These are phyloP conservation scores for Nannizziopsis barbatae DNA, from an alignment of 2,329 filamentous ascomycete species.

Conservation along the genomic window DNA sequence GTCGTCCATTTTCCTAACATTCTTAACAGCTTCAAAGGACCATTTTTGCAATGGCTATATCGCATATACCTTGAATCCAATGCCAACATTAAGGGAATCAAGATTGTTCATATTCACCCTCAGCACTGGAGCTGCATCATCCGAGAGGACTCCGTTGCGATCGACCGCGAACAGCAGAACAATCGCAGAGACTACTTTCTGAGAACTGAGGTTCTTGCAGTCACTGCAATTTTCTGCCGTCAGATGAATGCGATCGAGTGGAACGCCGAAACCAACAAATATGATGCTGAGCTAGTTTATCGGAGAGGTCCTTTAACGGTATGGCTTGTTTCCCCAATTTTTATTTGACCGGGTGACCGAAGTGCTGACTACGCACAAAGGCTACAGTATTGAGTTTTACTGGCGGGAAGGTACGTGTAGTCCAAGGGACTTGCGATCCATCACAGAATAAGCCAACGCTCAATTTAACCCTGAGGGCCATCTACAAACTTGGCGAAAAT, in stretches of 20 bases:
- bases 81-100: not conserved
- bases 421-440: constrained; percentile 12
- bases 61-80: constrained; percentile 4
- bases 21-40: constrained; percentile 7
- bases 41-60: constrained; percentile 4
- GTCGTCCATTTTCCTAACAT: not conserved
- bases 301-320: constrained; percentile 11
- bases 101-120: not conserved
- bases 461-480: constrained; percentile 11
- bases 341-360: not conserved
- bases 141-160: constrained; percentile 4
- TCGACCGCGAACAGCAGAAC: not conserved
- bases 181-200: constrained; percentile 12
- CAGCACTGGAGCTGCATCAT: constrained; percentile 13
- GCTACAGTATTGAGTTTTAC: constrained; percentile 14
- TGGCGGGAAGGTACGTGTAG: constrained; percentile 2
- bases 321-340: constrained; percentile 3
- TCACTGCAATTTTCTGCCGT: constrained; percentile 11
- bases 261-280: constrained; percentile 6
- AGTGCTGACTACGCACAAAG: constrained; percentile 4
- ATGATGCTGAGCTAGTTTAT: constrained; percentile 11
- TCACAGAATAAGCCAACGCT: constrained; percentile 9
- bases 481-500: constrained; percentile 10
- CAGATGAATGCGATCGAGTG: constrained; percentile 15
- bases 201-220: constrained; percentile 12